These are phyloP conservation scores for Cryptococcus amylolentus DNA, from an alignment of 1,284 basidiomycete genomes.

Conservation along the genomic window DNA sequence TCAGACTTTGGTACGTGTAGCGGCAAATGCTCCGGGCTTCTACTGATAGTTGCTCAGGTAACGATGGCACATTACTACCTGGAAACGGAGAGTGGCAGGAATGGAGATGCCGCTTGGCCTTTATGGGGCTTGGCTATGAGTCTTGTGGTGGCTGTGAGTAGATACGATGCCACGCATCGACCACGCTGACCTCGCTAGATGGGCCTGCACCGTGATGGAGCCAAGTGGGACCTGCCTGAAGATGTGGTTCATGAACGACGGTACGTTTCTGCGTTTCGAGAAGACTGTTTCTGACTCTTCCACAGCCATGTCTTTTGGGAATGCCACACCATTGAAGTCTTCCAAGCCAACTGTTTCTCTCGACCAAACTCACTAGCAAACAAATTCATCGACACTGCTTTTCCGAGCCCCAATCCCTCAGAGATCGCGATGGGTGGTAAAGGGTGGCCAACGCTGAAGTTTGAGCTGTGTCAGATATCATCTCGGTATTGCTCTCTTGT, in stretches of 20 bases:
- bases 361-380: conserved; percentile 24
- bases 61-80: conserved; percentile 28
- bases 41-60: conserved; percentile 7
- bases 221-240: conserved; percentile 36
- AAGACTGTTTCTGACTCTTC: neutral
- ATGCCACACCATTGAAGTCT: conserved; percentile 25
- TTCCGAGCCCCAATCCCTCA: conserved; percentile 14
- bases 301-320: conserved; percentile 36
- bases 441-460: conserved; percentile 28
- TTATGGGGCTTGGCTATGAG: conserved; percentile 41
- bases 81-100: conserved; percentile 33
- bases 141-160: conserved; percentile 31
- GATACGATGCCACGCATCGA: neutral
- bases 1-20: conserved; percentile 21
- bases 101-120: conserved; percentile 41
- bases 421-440: conserved; percentile 14
- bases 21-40: neutral
- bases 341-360: conserved; percentile 40
- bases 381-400: conserved; percentile 32
- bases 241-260: conserved; percentile 37
- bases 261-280: neutral
- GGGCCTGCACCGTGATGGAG: conserved; percentile 45
- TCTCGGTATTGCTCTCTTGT: conserved; percentile 7
- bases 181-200: conserved; percentile 19
- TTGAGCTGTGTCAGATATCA: conserved; percentile 27